Evolutionary conservation across 2,329 filamentous ascomycete species (phyloP), one percentile per base, ranked within the genome.

Genomic region (Aspergillus proliferans): DNA sequence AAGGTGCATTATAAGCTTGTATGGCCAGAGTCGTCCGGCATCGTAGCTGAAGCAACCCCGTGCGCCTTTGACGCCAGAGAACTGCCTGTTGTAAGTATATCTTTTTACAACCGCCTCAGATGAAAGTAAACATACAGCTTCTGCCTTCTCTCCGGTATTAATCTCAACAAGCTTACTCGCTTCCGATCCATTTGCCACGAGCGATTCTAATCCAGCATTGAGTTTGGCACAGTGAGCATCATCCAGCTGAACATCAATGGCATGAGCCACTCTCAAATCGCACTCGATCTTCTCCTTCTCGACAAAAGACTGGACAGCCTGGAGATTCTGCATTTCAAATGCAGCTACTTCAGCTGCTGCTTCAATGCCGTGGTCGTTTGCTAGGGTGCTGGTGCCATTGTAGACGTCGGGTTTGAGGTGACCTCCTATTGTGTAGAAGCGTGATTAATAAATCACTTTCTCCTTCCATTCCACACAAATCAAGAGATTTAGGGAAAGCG

Each of bases 1-100:
- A 0, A 91, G 76, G 68, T 83, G 85, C 1, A 82, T 74, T 2
- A 95, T 83, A 15, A 94, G 79, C 69, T 93, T 94, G 68, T 94
- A 95, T 0, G 89, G 89, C 67, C 67, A 71, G 12, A 71, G 54
- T 30, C 63, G 62, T 1, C 55, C 66, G 2, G 68, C 60, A 0
- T 59, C 62, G 44, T 62, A 68, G 1, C 58, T 55, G 26, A 71
- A 67, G 34, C 63, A 67, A 2, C 61, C 64, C 18, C 54, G 50
- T 0, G 70, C 68, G 8, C 60, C 66, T 46, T 69, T 71, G 10
- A 73, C 68, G 0, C 68, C 63, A 0, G 68, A 70, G 43, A 67
- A 56, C 56, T 67, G 21, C 2, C 5, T 14, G 22, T 28, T 19
- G 18, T 26, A 4, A 33, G 10, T 28, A 28, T 12, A 15, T 6